These are phyloP conservation scores for Aspergillus niger DNA, from an alignment of 2,329 filamentous ascomycete genomes.

Conservation along the genomic window DNA sequence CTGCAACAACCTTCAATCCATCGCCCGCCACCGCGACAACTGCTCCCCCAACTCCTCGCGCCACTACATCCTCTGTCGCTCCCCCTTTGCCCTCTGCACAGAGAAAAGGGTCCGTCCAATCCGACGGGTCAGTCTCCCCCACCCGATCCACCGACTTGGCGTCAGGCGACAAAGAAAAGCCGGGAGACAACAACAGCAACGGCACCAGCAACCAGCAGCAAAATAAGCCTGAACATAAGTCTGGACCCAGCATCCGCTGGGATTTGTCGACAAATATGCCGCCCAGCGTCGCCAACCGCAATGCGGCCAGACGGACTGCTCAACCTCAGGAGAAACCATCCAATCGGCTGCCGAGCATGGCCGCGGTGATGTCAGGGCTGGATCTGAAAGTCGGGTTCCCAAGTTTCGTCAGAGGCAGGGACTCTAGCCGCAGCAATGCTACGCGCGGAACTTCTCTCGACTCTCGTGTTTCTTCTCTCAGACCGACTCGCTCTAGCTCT, in stretches of 20 bases:
- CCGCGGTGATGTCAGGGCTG: slow-evolving; percentile 46
- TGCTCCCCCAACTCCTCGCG: slow-evolving; percentile 14
- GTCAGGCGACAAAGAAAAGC: slow-evolving; percentile 15
- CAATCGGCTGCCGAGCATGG: slow-evolving; percentile 42
- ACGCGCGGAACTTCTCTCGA: slow-evolving; percentile 43
- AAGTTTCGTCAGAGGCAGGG: slow-evolving; percentile 39
- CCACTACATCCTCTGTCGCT: slow-evolving; percentile 7
- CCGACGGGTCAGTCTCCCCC: slow-evolving; percentile 9
- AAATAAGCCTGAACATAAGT: slow-evolving; percentile 28
- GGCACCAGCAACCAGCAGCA: background rate
- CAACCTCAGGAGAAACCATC: slow-evolving; percentile 39
- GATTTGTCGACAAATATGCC: slow-evolving; percentile 23
- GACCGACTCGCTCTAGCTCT: slow-evolving; percentile 35
- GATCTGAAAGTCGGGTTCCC: slow-evolving; percentile 39
- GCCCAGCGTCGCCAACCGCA: slow-evolving; percentile 16
- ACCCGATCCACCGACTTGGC: slow-evolving; percentile 22
- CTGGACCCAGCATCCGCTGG: slow-evolving; percentile 22
- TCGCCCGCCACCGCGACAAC: slow-evolving; percentile 25
- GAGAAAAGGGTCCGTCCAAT: slow-evolving; percentile 11
- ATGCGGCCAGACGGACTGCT: slow-evolving; percentile 47
- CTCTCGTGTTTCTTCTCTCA: slow-evolving; percentile 29
- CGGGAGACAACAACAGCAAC: slow-evolving; percentile 22
- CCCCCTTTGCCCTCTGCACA: slow-evolving; percentile 10
- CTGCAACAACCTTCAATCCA: slow-evolving; percentile 14
- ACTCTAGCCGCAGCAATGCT: slow-evolving; percentile 43